Base-by-base conservation (phyloP, 176 grass and related monocot genomes). In the Aegilops bicornis region DNA sequence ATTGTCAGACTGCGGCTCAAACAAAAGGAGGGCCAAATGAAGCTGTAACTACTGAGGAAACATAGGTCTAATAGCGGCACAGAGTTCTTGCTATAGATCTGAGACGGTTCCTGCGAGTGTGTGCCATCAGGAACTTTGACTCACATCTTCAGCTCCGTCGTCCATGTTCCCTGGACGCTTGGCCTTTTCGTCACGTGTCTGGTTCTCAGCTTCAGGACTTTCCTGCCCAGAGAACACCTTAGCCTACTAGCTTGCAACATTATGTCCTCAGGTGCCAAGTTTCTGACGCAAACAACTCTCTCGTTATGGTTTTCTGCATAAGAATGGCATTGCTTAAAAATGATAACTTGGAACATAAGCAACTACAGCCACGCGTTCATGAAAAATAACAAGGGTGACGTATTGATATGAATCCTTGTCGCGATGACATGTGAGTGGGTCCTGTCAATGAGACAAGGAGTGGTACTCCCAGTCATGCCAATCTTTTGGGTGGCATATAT, bases 151-250 rank as follows among this genome's bases (percentile, higher is more conserved):
- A 95, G 86, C 19, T 81, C 96, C 0, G 96, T 95, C 16, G 88
- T 92, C 96, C 93, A 95, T 35, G 93, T 95, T 50, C 93, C 93
- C 79, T 95, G 96, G 76, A 94, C 91, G 10, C 91, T 94, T 3
- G 91, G 96, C 9, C 82, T 90, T 23, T 93, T 98, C 0, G 91
- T 94, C 17, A 94, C 93, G 27, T 95, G 93, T 7, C 96, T 91
- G 27, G 96, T 92, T 85, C 91, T 89, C 73, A 98, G 89, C 82
- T 95, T 98, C 74, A 98, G 85, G 6, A 94, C 96, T 81, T 98
- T 94, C 83, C 96, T 89, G 29, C 96, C 96, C 50, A 95, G 69
- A 17, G 96, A 87, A 78, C 95, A 94, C 81, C 91, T 94, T 35
- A 98, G 75, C 86, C 91, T 89, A 25, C 86, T 98, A 24, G 96